These are phyloP conservation scores for Pogostemon cablin DNA, from an alignment of 257 asterid genomes.

Conservation along the genomic window DNA sequence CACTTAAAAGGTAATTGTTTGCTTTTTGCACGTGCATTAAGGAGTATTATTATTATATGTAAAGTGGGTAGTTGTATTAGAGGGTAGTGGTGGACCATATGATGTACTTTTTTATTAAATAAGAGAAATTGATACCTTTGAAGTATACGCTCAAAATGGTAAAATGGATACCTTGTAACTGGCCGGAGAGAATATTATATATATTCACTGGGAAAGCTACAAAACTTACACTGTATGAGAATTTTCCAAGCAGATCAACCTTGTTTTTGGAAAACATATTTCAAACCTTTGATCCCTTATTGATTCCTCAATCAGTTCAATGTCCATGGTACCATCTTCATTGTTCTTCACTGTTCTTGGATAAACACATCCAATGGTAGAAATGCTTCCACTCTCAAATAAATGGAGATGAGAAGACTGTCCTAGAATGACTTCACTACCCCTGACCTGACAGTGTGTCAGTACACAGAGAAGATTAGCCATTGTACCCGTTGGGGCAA, in stretches of 20 bases:
- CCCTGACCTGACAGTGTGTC: conserved; percentile 83
- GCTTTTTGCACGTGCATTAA: too few species aligned
- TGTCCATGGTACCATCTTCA: conserved; percentile 95
- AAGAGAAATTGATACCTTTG: too few species aligned
- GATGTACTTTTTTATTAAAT: too few species aligned
- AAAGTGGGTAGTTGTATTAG: too few species aligned
- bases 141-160: too few species aligned
- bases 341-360: conserved; percentile 86
- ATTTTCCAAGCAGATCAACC: conserved; percentile 96
- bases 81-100: too few species aligned
- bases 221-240: conserved; percentile 89
- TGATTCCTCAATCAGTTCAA: conserved; percentile 77
- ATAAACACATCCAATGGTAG: conserved; percentile 96
- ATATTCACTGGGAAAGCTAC: neutral
- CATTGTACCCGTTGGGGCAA: conserved; percentile 97
- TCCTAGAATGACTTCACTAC: conserved; percentile 95
- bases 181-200: too few species aligned
- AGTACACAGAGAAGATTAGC: conserved; percentile 94
- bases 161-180: too few species aligned
- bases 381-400: conserved; percentile 96
- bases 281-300: conserved; percentile 83
- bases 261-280: conserved; percentile 81
- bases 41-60: too few species aligned
- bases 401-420: conserved; percentile 83
- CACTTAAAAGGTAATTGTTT: too few species aligned